Conservation (phyloP, 2,329 filamentous ascomycete species). For the Sarocladiaceae sp. region DNA sequence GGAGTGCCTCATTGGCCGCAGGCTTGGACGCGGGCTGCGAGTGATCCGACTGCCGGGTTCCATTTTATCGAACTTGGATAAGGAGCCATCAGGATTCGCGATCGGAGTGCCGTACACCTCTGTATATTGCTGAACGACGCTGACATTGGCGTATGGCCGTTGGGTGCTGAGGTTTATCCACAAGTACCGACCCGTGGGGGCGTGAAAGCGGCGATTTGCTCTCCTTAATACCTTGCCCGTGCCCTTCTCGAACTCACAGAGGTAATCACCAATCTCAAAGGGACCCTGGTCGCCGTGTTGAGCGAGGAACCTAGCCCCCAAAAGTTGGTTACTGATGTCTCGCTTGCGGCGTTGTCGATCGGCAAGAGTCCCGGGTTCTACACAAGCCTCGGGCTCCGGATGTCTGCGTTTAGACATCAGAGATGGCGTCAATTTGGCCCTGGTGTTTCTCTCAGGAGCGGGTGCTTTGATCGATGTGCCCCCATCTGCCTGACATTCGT, state of each 20-base stretch:
- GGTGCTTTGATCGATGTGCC: too few species aligned
- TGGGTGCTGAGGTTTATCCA: not conserved
- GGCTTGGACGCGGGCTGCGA: too few species aligned
- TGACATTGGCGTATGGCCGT: not conserved
- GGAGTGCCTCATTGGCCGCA: too few species aligned
- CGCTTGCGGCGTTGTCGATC: too few species aligned
- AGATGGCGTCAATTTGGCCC: too few species aligned
- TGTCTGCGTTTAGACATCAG: too few species aligned
- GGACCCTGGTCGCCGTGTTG: conserved; percentile 1
- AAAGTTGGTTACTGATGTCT: too few species aligned
- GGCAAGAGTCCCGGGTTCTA: too few species aligned
- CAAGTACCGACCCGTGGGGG: not conserved
- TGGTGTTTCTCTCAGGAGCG: too few species aligned
- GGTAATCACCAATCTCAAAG: conserved; percentile 9
- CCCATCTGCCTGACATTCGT: too few species aligned
- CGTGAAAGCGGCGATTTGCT: not conserved
- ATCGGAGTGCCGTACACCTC: conserved; percentile 4
- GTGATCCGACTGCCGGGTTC: too few species aligned
- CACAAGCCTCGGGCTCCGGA: too few species aligned
- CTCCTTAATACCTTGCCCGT: not conserved
- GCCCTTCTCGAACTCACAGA: not conserved
- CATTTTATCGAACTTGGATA: not conserved
- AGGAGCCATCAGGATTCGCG: not conserved
- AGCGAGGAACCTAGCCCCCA: not conserved
- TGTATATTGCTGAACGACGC: not conserved